phyloP scores from a whole-genome alignment of 2,329 filamentous ascomycete species.

The Botrytis cinerea region DNA sequence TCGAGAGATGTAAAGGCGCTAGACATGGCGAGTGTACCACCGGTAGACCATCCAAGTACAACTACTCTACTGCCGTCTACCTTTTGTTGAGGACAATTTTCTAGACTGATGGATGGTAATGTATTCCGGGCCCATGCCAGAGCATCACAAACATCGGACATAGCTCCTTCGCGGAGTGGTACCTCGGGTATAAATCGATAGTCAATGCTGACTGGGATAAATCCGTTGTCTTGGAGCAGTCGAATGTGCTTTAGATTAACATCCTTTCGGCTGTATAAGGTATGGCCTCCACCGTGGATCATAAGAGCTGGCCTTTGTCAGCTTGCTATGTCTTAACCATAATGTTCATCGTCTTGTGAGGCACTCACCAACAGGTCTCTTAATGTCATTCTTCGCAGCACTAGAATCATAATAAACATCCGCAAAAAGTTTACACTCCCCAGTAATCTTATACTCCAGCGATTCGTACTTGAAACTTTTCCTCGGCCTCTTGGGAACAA shows the following conservation, averaged over 20 bases:
- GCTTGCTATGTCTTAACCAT: not conserved
- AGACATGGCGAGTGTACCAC: constrained; percentile 50
- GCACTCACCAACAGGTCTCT: not conserved
- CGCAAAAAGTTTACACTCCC: not conserved
- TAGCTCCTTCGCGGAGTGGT: constrained; percentile 49
- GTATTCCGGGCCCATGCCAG: constrained; percentile 40
- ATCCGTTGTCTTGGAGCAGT: constrained; percentile 35
- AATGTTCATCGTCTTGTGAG: not conserved
- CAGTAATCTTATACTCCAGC: not conserved
- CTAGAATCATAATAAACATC: not conserved
- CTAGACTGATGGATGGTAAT: not conserved
- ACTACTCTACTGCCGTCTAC: not conserved
- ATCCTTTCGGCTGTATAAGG: constrained; percentile 14
- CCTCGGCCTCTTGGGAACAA: not conserved
- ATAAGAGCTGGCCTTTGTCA: not conserved
- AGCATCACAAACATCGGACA: constrained; percentile 50
- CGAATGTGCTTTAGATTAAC: constrained; percentile 30
- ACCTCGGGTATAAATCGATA: constrained; percentile 54
- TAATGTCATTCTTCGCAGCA: not conserved
- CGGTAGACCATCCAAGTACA: constrained; percentile 52
- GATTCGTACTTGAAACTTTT: not conserved
- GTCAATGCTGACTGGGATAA: constrained; percentile 52
- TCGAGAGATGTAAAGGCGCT: constrained; percentile 44
- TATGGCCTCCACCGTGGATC: constrained; percentile 24
- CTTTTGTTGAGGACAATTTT: not conserved